phyloP scores from a whole-genome alignment of 2,329 filamentous ascomycete species.

The Alternaria triticina region DNA sequence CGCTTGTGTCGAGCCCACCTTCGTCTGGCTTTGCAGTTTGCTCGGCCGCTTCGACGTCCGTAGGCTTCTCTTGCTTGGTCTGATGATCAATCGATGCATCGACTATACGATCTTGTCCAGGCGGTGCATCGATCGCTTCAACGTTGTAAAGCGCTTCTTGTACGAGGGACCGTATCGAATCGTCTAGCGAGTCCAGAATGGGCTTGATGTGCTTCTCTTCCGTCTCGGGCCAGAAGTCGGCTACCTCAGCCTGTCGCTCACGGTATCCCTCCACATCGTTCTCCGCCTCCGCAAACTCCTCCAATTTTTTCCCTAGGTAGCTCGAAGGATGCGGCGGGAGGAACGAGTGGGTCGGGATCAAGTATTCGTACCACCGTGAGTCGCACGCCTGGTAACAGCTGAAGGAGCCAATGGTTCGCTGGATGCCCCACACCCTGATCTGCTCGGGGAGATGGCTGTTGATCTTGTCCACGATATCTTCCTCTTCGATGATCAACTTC shows the following conservation, averaged over 20 bases:
- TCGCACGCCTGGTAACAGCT: constrained; percentile 96
- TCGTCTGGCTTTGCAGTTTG: constrained; percentile 14
- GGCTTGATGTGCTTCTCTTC: constrained; percentile 83
- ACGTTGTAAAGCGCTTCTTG: constrained; percentile 64
- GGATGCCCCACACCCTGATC: constrained; percentile 94
- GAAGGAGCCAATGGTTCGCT: constrained; percentile 87
- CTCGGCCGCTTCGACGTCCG: constrained; percentile 13
- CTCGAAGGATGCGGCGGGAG: constrained; percentile 90
- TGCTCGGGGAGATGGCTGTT: constrained; percentile 84
- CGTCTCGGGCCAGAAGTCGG: constrained; percentile 80
- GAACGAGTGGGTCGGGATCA: constrained; percentile 92
- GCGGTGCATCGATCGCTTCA: constrained; percentile 36
- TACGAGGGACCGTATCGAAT: constrained; percentile 68
- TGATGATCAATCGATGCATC: constrained; percentile 37
- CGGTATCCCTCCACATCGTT: constrained; percentile 73
- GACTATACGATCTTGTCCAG: constrained; percentile 41
- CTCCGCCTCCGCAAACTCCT: constrained; percentile 76
- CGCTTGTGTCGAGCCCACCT: constrained; percentile 11
- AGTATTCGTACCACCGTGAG: constrained; percentile 95
- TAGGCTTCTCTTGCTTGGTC: constrained; percentile 7
- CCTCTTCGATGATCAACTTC: constrained; percentile 94
- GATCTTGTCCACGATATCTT: constrained; percentile 86
- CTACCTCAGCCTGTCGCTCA: constrained; percentile 76
- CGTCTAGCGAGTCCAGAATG: constrained; percentile 65
- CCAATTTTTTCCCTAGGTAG: constrained; percentile 81